Evolutionary conservation across 1,139 yeast genomes (phyloP).

Genomic region (Blastobotrys capitulatus): DNA sequence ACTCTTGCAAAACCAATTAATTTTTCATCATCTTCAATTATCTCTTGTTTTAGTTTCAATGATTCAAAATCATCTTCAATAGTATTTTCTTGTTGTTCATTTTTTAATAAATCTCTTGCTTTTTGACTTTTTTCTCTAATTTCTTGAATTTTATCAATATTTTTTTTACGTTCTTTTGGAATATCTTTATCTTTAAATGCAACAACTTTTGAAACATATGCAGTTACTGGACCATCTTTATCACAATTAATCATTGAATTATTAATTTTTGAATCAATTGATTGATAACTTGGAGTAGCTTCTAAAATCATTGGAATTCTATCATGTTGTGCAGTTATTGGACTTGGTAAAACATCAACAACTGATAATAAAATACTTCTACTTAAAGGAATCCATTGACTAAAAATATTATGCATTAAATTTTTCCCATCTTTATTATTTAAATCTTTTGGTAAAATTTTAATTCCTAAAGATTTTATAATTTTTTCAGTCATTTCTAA

Average conservation of each 20-base stretch:
- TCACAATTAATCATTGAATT: constrained; percentile 63
- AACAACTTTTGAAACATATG: constrained; percentile 84
- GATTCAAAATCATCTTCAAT: constrained; percentile 35
- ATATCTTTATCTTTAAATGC: constrained; percentile 78
- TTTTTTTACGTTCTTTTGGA: constrained; percentile 45
- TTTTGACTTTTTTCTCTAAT: constrained; percentile 69
- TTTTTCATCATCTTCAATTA: constrained; percentile 30
- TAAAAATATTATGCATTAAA: constrained; percentile 63
- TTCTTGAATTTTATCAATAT: constrained; percentile 42
- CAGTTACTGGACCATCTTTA: constrained; percentile 56
- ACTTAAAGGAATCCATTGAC: constrained; percentile 94
- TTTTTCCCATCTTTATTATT: constrained; percentile 70
- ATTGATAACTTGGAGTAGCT: constrained; percentile 46
- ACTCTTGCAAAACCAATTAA: constrained; percentile 85
- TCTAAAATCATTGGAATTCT: constrained; percentile 66
- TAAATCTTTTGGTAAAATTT: constrained; percentile 68
- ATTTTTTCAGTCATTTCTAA: constrained; percentile 71
- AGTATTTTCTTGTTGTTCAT: constrained; percentile 17
- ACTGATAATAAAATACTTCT: constrained; percentile 80
- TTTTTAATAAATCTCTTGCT: constrained; percentile 11
- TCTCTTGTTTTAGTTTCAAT: constrained; percentile 18
- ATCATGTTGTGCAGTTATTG: constrained; percentile 62
- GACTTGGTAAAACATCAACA: constrained; percentile 81
- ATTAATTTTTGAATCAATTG: constrained; percentile 47
- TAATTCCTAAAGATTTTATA: constrained; percentile 61